Evolutionary conservation across 1,139 yeast species (phyloP), one percentile per base, ranked within the genome.

Genomic region (Suhomyces bokatorum): DNA sequence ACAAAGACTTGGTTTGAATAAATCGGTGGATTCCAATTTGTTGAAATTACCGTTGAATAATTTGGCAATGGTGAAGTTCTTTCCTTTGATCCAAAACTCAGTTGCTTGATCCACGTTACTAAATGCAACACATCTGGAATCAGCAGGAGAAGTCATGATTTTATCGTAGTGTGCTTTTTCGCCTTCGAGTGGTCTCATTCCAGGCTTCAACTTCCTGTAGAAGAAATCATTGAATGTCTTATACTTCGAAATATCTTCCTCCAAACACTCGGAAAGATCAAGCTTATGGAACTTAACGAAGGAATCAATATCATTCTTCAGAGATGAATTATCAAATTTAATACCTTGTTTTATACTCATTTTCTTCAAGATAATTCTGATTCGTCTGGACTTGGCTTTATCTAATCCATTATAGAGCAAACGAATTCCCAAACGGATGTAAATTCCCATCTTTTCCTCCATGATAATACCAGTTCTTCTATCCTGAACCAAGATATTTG

Each of bases 401-500:
- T 76, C 75, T 41, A 85, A 70, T 1, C 96, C 93, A 55, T 87
- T 83, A 63, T 93, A 93, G 9, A 91, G 69, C 36, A 91, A 66
- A 35, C 97, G 68, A 43, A 93, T 91, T 0, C 98, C 99, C 30
- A 93, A 63, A 44, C 97, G 73, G 7, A 93, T 95, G 57, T 88
- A 88, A 2, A 87, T 81, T 43, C 93, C 85, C 87, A 93, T 93
- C 56, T 90, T 89, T 58, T 93, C 99, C 60, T 93, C 98, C 60
- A 87, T 69, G 14, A 93, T 81, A 40, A 87, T 78, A 0, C 99
- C 99, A 0, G 97, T 86, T 33, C 78, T 73, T 52, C 99, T 73
- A 63, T 93, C 97, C 62, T 93, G 98, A 3, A 93, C 98, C 43
- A 93, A 70, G 34, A 93, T 93, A 59, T 91, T 91, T 12, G 98